Evolutionary conservation across 2,329 filamentous ascomycete genomes (phyloP).

Genomic region (Aulographum hederae): DNA sequence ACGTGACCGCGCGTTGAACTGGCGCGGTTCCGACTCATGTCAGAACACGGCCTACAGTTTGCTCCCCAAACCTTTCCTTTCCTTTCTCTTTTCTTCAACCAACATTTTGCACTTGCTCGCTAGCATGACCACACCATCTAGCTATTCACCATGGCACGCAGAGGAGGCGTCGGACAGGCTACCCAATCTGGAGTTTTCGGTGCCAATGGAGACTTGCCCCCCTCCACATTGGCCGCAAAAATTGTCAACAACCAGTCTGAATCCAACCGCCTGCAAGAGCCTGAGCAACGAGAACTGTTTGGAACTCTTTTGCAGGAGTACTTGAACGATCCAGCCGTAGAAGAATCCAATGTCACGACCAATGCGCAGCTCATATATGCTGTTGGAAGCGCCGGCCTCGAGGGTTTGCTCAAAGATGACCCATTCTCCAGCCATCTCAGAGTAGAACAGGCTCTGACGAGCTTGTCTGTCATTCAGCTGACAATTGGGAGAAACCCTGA

Average conservation of each 20-base stretch:
- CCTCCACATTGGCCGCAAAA: constrained; percentile 75
- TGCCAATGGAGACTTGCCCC: constrained; percentile 19
- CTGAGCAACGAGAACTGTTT: constrained; percentile 54
- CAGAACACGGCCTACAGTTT: too few species aligned
- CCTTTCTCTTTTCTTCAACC: too few species aligned
- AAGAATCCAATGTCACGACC: constrained; percentile 41
- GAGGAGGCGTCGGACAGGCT: constrained; percentile 8
- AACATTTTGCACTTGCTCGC: too few species aligned
- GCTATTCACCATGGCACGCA: constrained; percentile 22
- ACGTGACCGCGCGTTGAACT: too few species aligned
- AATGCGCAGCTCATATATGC: constrained; percentile 64
- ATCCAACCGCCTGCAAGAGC: constrained; percentile 39
- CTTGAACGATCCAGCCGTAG: constrained; percentile 26
- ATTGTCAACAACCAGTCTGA: constrained; percentile 66
- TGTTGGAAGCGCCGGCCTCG: constrained; percentile 55
- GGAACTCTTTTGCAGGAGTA: constrained; percentile 54
- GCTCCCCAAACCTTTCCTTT: too few species aligned
- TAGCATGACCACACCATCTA: too few species aligned
- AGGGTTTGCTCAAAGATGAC: constrained; percentile 44
- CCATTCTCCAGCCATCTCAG: constrained; percentile 40
- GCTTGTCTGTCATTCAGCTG: constrained; percentile 53
- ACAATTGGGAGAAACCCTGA: constrained; percentile 54
- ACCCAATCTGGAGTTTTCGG: constrained; percentile 6
- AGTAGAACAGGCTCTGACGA: constrained; percentile 42
- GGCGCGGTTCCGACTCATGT: too few species aligned